Base-by-base conservation (phyloP, 1,284 basidiomycete species). In the Apiotrichum brassicae region DNA sequence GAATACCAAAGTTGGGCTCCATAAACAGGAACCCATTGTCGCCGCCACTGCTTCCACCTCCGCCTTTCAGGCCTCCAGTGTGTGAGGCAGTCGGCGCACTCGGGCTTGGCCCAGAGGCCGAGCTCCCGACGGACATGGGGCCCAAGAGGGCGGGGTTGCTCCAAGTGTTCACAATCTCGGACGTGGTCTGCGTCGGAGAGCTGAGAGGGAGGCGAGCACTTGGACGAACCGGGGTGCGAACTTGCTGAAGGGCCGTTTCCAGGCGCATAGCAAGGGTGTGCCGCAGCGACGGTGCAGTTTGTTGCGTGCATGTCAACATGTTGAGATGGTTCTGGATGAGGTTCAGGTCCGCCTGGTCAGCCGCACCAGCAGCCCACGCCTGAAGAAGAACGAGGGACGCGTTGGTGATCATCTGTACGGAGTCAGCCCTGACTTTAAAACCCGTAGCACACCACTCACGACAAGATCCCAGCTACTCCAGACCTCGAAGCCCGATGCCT, bases 391-490 rank as follows among this genome's bases (percentile, higher is more conserved):
- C 43, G 13, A 57, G 42, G 16, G 54, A 56, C 20, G 54, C 54
- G 18, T 54, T 53, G 9, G 57, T 59, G 23, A 59, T 40, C 20
- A 59, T 56, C 46, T 51, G 36, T n/a, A n/a, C 16, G n/a, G 18
- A 13, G 23, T 48, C 23, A 43, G 33, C 39, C 13, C 9, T 22
- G n/a, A n/a, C n/a, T n/a, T n/a, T n/a, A n/a, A n/a, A n/a, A n/a
- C n/a, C n/a, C n/a, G 19, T n/a, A 12, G 19, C 14, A 23, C 7
- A 7, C 16, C 13, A 33, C 52, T 47, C 35, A 54, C 53, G 6
- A 58, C 57, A 6, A 59, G 52, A 32, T 59, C 57, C 57, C 57
- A 59, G 36, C 49, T 49, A 24, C 51, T 54, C 57, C 57, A 59
- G 30, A 59, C 54, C 18, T 59, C 57, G n/a, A 59, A 59, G 6